Base-by-base conservation (phyloP, 345 rosid genomes). In the Linum usitatissimum region DNA sequence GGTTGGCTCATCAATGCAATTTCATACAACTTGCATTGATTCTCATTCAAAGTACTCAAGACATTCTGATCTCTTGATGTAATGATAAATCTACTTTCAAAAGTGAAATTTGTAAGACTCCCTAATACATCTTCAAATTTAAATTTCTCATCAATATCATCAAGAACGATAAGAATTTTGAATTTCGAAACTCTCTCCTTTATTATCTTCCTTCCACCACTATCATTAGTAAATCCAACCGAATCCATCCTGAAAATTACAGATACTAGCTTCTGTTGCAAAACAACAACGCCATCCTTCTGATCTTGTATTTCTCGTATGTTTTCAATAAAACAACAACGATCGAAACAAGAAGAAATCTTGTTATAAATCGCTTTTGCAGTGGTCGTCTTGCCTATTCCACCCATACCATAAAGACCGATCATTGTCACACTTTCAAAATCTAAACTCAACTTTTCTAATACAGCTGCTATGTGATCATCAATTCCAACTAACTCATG, bases 31-130 rank as follows among this genome's bases (percentile, higher is more conserved):
- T 13, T 42, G 10, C 49, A 42, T 42, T 42, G 49, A 42, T 31
- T 53, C 68, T 68, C 59, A 77, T 83, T 1, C 58, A 8, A 53
- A 60, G 55, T 60, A 23, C 74, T 62, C 42, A 87, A 55, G 59
- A 77, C 75, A n/a, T 53, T 18, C 61, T 59, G 6, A 49, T 79
- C 67, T 77, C 95, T 82, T 14, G 92, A 83, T 28, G 92, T 85
- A 63, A 87, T 71, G 15, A 90, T 76, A 39, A 87, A 72, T 53
- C 75, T 66, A 66, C 72, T 87, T 60, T 84, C 88, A 65, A 74
- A 64, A 57, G 64, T 65, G 30, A 74, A 81, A 87, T 83, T 78
- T 6, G 66, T 65, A 60, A 18, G 74, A 55, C 75, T 64, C 7
- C 84, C 90, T 15, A 75, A 69, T 8, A 90, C 38, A 10, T 76